Conservation (phyloP, 352 stramenopile genomes). For the Pythium brachiatum region DNA sequence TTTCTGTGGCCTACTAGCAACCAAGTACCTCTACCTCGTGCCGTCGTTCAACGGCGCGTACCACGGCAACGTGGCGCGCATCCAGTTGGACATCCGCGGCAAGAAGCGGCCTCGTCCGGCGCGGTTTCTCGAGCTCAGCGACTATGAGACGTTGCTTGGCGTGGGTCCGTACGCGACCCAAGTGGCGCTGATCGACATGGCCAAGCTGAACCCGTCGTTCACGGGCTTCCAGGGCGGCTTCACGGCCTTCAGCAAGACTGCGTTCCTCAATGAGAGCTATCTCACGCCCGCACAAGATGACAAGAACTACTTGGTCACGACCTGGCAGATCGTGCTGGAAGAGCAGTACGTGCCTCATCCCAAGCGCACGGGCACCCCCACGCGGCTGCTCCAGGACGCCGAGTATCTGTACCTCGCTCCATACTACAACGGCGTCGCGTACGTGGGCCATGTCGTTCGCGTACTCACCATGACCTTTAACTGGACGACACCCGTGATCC, state of each 20-base stretch:
- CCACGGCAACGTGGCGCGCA: constrained; percentile 56
- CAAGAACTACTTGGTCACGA: constrained; percentile 38
- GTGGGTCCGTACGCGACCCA: constrained; percentile 66
- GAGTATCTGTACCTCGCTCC: constrained; percentile 75
- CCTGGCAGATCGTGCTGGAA: constrained; percentile 54
- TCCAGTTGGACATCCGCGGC: constrained; percentile 70
- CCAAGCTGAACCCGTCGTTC: constrained; percentile 40
- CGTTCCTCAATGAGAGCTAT: constrained; percentile 70
- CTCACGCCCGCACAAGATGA: constrained; percentile 43
- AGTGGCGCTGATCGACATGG: constrained; percentile 55
- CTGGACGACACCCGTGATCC: constrained; percentile 37
- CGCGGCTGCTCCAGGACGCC: constrained; percentile 32
- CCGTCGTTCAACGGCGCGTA: constrained; percentile 70
- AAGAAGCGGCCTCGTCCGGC: constrained; percentile 74
- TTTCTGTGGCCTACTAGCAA: constrained; percentile 29
- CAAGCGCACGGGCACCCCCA: constrained; percentile 35
- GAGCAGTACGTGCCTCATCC: constrained; percentile 41
- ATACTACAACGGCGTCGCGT: constrained; percentile 57
- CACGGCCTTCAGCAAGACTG: constrained; percentile 46
- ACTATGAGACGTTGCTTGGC: constrained; percentile 62
- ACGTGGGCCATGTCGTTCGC: constrained; percentile 53
- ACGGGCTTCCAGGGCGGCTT: constrained; percentile 62
- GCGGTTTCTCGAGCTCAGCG: constrained; percentile 76
- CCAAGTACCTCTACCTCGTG: constrained; percentile 70
- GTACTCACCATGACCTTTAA: constrained; percentile 54